Evolutionary conservation across 345 rosid genomes (phyloP), one percentile per base, ranked within the genome.

Genomic region (Crucihimalaya himalaica): DNA sequence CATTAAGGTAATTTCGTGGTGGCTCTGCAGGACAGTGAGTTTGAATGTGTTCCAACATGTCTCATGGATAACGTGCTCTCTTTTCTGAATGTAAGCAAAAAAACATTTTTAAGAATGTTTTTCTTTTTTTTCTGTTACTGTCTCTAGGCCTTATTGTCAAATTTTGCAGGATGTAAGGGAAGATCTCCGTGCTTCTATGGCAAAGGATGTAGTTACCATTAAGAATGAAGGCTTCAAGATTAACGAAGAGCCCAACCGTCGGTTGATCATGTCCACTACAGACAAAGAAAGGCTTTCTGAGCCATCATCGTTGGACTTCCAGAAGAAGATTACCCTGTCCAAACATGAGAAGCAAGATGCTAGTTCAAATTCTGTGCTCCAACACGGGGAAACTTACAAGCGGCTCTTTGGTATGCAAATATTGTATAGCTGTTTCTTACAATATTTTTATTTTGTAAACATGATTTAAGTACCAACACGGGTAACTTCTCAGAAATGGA

Each of bases 1-100:
- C 13, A 0, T 45, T 46, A 46, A 50, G 25, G 60, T n/a, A 5
- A 19, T 43, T 68, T 37, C 6, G 2, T 62, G 77, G 71, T 77
- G 57, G 56, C 60, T 52, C 37, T 80, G 85, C 82, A 94, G 98
- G 96, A 89, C 62, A 81, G 79, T 23, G 90, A 84, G 64, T 94
- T 94, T 82, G 98, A 94, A 83, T 94, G 96, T 73, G 97, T 91
- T 80, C 90, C 98, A 74, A 83, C 82, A 52, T 94, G 95, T 78
- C 90, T 91, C 58, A 86, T 91, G 98, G 98, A 94, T 66, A 90
- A 86, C 65, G 91, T 94, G 78, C 87, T 91, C 78, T 81, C 53
- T 58, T 93, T 93, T 85, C 77, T 91, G 56, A 93, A 93, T 68
- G 97, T 93, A 83, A 68, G 89, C 66, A 71, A 45, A 32, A 13